Percentiles rank a stretch among this genome's conserved stretches.
phyloP scores from a whole-genome alignment of 306 rosid genomes.

The Vigna reflexopilosa region DNA sequence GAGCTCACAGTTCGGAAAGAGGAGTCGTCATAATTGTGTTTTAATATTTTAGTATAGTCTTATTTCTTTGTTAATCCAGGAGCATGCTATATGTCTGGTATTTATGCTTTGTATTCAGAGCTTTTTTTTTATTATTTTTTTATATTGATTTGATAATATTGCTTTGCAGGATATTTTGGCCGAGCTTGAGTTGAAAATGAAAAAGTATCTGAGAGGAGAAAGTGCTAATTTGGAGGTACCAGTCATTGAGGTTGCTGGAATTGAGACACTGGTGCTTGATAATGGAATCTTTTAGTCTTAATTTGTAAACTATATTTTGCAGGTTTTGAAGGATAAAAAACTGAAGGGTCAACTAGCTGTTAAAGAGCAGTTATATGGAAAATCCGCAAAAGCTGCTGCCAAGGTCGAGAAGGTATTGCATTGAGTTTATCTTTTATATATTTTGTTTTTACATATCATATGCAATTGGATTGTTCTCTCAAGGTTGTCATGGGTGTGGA shows the following conservation, averaged over 20 bases:
- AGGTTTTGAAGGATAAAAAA: constrained; percentile 79
- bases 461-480: not conserved
- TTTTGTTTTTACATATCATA: not conserved
- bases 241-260: constrained; percentile 6
- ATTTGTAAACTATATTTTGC: constrained; percentile 36
- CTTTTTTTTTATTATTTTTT: not conserved
- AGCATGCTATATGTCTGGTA: not conserved
- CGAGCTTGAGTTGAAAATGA: constrained; percentile 61
- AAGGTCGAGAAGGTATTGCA: constrained; percentile 76
- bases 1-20: not conserved
- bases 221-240: constrained; percentile 73
- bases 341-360: constrained; percentile 74
- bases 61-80: not conserved
- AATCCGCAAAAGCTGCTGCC: constrained; percentile 83
- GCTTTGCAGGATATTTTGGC: constrained; percentile 59
- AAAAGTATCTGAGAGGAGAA: constrained; percentile 88
- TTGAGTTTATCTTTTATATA: not conserved
- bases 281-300: constrained; percentile 1
- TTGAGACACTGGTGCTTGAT: not conserved
- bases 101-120: not conserved
- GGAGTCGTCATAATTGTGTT: not conserved
- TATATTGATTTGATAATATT: not conserved
- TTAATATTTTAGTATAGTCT: not conserved
- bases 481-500: not conserved
- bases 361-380: constrained; percentile 64